Percentiles rank a stretch among this genome's conserved stretches.
Conservation (phyloP, 768 basidiomycete species). For the Agaricus blazei region DNA sequence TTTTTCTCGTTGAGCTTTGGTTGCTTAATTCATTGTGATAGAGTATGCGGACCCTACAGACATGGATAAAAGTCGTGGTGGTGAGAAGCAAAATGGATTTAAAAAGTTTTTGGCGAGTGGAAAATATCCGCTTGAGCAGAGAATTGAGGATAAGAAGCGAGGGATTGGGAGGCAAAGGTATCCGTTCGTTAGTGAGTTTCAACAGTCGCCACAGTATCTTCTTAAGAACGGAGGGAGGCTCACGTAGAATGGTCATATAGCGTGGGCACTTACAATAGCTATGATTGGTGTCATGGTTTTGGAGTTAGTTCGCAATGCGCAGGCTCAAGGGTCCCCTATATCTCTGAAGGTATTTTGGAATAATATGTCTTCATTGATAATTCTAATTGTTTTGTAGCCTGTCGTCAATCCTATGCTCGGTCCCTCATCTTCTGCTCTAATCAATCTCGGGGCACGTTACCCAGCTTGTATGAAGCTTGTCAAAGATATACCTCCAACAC, state of each 20-base stretch:
- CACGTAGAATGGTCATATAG: conserved; percentile 27
- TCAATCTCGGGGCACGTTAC: conserved; percentile 87
- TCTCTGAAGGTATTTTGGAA: conserved; percentile 65
- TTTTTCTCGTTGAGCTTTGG: background rate
- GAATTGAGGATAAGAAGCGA: conserved; percentile 83
- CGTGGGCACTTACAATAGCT: conserved; percentile 55
- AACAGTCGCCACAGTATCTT: background rate
- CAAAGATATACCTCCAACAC: conserved; percentile 45
- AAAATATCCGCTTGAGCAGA: conserved; percentile 65
- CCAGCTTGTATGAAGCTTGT: conserved; percentile 89
- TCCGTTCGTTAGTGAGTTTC: conserved; percentile 63
- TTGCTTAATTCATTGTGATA: conserved; percentile 22
- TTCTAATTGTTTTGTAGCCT: conserved; percentile 40
- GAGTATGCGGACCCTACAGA: conserved; percentile 61
- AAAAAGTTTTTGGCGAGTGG: conserved; percentile 38
- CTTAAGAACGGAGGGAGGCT: background rate
- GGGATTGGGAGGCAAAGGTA: conserved; percentile 80
- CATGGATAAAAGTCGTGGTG: background rate
- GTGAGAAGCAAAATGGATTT: conserved; percentile 37
- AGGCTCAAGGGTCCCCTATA: conserved; percentile 75
- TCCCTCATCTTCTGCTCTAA: conserved; percentile 77
- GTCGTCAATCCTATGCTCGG: conserved; percentile 88
- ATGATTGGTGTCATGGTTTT: conserved; percentile 82
- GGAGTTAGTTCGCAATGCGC: conserved; percentile 73
- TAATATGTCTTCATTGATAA: background rate